Evolutionary conservation across 306 rosid genomes (phyloP), one percentile per base, ranked within the genome.

Genomic region (Glycyrrhiza uralensis): DNA sequence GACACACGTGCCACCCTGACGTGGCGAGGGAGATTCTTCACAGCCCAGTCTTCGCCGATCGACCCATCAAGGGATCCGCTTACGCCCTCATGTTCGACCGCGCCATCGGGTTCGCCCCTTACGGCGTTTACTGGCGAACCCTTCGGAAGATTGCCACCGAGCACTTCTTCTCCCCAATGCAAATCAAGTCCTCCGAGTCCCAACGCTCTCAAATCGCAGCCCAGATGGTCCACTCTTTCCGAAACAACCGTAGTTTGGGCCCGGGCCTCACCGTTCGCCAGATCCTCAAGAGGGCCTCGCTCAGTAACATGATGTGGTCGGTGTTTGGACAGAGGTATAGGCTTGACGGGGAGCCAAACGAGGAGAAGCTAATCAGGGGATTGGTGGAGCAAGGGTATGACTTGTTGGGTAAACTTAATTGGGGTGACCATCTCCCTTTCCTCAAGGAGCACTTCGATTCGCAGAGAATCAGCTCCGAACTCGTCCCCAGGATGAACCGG

Each of bases 81-180:
- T 95, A 91, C 59, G 76, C 87, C 17, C 77, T 95, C 66, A 86
- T 95, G 97, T 95, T 95, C 82, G 85, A 88, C 70, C 71, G 96
- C 0, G 96, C 99, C 6, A 89, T 95, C 32, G 99, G 99, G 6
- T 95, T 95, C 36, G 96, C 97, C n/a, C 85, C 93, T 2, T 88
- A 84, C 26, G 99, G 92, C 0, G 86, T 91, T 12, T 95, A 95
- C 66, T 95, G 99, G 99, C 77, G 96, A 4, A 86, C 96, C 7
- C 86, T 95, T 0, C 41, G 99, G 6, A 79, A 91, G 6, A 89
- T 95, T 42, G 90, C 99, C 3, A 83, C 96, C 28, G 51, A 82
- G 0, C 96, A 95, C 29, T 87, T 95, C n/a, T 95, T 95, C 74
- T 89, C 76, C 5, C 99, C 99, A 0, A 88, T 87, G 35, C 97